Evolutionary conservation across 139 green algal genomes (phyloP).

Genomic region (Volvox africanus): DNA sequence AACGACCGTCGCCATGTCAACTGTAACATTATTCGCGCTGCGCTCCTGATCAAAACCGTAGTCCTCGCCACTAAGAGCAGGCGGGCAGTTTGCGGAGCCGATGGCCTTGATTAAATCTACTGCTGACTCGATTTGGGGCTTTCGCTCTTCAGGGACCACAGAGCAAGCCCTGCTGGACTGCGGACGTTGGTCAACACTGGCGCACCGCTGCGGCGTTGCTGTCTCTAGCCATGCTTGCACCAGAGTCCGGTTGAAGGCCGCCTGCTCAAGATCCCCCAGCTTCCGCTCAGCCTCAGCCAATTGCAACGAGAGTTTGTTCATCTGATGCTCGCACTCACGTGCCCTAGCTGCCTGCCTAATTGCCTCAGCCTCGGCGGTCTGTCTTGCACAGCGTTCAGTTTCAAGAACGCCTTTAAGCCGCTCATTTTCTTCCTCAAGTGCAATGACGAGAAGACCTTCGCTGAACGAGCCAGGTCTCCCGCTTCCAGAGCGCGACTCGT

Average conservation of each 20-base stretch:
- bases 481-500: background rate
- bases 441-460: background rate
- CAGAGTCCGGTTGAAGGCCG: background rate
- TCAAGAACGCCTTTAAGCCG: background rate
- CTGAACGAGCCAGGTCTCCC: background rate
- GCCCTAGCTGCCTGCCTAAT: background rate
- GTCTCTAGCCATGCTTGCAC: conserved; percentile 4
- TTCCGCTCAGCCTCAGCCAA: background rate
- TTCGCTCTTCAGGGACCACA: too few relatives aligned
- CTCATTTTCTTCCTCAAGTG: background rate
- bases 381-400: background rate
- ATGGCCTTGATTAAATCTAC: too few relatives aligned
- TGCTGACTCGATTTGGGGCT: too few relatives aligned
- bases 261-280: background rate
- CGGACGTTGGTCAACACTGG: background rate
- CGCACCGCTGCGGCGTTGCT: background rate
- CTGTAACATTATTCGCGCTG: too few relatives aligned
- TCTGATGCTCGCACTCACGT: background rate
- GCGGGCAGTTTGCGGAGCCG: too few relatives aligned
- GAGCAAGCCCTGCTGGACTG: too few relatives aligned
- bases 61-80: too few relatives aligned
- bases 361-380: background rate
- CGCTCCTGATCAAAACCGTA: too few relatives aligned
- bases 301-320: background rate
- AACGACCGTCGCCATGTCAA: too few relatives aligned